Conservation (phyloP, 2,329 filamentous ascomycete genomes). For the Fusarium haematococcum region DNA sequence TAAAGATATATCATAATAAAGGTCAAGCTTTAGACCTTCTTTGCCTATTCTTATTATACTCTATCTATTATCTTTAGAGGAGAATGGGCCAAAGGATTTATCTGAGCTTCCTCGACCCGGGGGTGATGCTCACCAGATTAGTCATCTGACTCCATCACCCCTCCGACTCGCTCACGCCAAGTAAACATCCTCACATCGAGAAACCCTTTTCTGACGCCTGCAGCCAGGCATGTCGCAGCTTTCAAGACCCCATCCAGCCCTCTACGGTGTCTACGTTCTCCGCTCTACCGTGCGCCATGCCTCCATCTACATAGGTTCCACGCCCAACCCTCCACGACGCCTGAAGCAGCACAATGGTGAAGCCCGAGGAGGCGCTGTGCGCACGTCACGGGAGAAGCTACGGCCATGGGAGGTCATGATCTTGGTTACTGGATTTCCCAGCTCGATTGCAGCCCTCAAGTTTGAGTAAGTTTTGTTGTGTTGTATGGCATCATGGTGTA, state of each 20-base stretch:
- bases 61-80: too few relatives aligned
- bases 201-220: neutral
- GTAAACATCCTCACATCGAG: conserved; percentile 25
- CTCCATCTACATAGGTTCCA: conserved; percentile 89
- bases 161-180: conserved; percentile 36
- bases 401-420: conserved; percentile 93
- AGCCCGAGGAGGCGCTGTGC: conserved; percentile 81
- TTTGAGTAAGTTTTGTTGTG: conserved; percentile 78
- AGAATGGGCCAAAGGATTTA: too few relatives aligned
- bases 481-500: neutral
- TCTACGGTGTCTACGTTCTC: conserved; percentile 94
- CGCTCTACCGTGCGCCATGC: conserved; percentile 81
- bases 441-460: conserved; percentile 86
- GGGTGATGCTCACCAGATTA: conserved; percentile 29
- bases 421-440: conserved; percentile 89
- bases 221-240: conserved; percentile 54
- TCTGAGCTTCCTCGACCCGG: too few relatives aligned
- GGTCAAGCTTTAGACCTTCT: too few relatives aligned
- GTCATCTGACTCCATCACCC: conserved; percentile 38
- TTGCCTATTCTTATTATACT: too few relatives aligned
- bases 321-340: conserved; percentile 86
- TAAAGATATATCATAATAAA: too few relatives aligned
- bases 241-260: conserved; percentile 77
- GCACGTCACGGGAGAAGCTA: conserved; percentile 75
- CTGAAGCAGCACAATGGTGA: conserved; percentile 93